These are phyloP conservation scores for Tylopilus orsonianus DNA, from an alignment of 1,284 basidiomycete genomes.

Conservation along the genomic window DNA sequence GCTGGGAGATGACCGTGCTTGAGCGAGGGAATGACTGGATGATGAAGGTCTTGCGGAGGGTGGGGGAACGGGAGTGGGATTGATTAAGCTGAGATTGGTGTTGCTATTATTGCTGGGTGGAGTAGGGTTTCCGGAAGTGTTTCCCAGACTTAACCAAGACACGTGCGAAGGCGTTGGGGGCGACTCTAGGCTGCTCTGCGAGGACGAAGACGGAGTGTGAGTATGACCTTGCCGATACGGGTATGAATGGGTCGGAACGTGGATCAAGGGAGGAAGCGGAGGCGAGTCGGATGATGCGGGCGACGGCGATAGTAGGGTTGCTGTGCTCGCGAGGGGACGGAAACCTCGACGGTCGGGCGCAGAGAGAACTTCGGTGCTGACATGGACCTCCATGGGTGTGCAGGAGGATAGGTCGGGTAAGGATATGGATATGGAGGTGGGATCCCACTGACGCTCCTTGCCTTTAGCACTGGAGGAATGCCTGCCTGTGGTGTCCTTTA, in stretches of 20 bases:
- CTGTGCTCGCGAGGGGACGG: constrained; percentile 24
- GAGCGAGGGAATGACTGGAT: constrained; percentile 15
- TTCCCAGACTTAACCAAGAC: constrained; percentile 35
- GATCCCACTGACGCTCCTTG: constrained; percentile 23
- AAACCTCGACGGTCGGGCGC: constrained; percentile 15
- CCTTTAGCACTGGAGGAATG: constrained; percentile 20
- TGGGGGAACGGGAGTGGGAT: constrained; percentile 7
- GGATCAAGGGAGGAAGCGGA: constrained; percentile 34
- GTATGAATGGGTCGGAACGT: constrained; percentile 33
- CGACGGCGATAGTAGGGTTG: constrained; percentile 18
- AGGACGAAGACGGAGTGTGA: constrained; percentile 32
- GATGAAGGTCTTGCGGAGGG: constrained; percentile 14
- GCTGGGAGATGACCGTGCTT: constrained; percentile 28
- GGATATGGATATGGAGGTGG: constrained; percentile 6
- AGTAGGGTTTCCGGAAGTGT: constrained; percentile 14
- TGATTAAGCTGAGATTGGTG: constrained; percentile 9
- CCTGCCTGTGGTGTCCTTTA: constrained; percentile 24
- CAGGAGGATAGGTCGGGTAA: constrained; percentile 9
- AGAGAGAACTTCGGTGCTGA: constrained; percentile 32
- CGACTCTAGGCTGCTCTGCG: constrained; percentile 36
- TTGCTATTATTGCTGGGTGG: constrained; percentile 5
- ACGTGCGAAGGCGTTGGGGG: constrained; percentile 37
- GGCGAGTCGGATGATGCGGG: constrained; percentile 18
- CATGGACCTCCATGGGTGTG: constrained; percentile 27
- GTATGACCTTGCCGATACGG: constrained; percentile 35